Base-by-base conservation (phyloP, 345 rosid genomes). In the Syzygium jambos region DNA sequence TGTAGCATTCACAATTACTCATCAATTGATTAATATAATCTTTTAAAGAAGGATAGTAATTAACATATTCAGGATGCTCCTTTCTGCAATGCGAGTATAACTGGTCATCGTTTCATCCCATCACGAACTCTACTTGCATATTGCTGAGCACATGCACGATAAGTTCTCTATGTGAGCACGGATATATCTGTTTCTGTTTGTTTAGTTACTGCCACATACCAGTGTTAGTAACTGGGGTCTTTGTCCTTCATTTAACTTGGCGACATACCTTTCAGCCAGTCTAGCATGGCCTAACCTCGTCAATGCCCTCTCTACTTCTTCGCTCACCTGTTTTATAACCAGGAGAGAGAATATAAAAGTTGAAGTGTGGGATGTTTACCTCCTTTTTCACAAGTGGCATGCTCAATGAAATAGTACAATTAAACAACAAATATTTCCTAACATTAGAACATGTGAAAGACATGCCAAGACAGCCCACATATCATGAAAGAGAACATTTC, bases 301-400 rank as follows among this genome's bases (percentile, higher is more conserved):
- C 88, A 97, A 91, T 84, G 98, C 98, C 55, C 97, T 95, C 90
- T 96, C 99, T 78, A 97, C 94, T 88, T 97, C 99, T 94, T 97
- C 99, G 14, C 98, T 97, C 85, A 97, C 99, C 98, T 97, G 91
- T 90, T 73, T 34, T 85, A 77, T 38, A 87, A 87, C 52, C 84
- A 46, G 25, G 46, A 87, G 53, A 29, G 53, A 90, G 56, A 17
- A 56, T 78, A n/a, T n/a, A 4, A 34, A 55, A 84, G 85, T 13
- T 27, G 19, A 41, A 30, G 41, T 11, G 55, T 52, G 38, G 10
- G 53, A 49, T 38, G 41, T 65, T 34, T 43, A 84, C 46, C n/a
- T 30, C 38, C 38, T 30, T 19, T 43, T 49, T 25, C 52, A 46
- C 11, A 34, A 68, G 11, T 34, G 43, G 43, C 78, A 65, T 14